Conservation (phyloP, 2,329 filamentous ascomycete genomes). For the Colletotrichum euphorbiae region DNA sequence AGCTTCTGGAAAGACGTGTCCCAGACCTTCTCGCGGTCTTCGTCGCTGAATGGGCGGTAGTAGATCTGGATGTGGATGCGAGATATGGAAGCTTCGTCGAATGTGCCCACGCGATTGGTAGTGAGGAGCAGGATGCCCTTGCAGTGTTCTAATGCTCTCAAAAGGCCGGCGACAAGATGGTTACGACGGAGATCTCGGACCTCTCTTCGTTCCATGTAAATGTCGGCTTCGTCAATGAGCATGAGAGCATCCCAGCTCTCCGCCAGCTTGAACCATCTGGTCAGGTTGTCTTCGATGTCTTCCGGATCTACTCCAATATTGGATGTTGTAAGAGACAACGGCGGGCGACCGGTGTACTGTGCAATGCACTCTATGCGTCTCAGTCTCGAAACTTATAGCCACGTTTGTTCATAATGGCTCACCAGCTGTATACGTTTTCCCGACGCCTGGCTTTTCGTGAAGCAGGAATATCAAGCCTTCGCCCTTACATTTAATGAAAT, state of each 20-base stretch:
- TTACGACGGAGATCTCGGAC: constrained; percentile 36
- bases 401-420: neutral
- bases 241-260: constrained; percentile 45
- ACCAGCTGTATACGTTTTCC: constrained; percentile 28
- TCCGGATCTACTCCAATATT: constrained; percentile 39
- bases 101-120: constrained; percentile 46
- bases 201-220: constrained; percentile 38
- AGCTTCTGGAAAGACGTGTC: constrained; percentile 45
- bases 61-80: constrained; percentile 47
- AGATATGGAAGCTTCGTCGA: constrained; percentile 49
- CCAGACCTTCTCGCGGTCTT: constrained; percentile 45
- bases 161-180: constrained; percentile 3
- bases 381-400: too few relatives aligned
- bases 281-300: constrained; percentile 37
- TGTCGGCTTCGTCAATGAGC: constrained; percentile 46
- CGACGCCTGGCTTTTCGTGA: constrained; percentile 18
- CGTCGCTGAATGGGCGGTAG: constrained; percentile 45
- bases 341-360: neutral
- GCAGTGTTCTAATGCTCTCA: constrained; percentile 44
- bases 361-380: neutral
- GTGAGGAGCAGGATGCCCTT: constrained; percentile 49
- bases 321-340: constrained; percentile 36
- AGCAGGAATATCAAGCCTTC: constrained; percentile 22
- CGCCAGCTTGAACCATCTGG: constrained; percentile 39
- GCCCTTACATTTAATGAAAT: constrained; percentile 18